Conservation (phyloP, 225 moss, liverwort and hornwort genomes). For the Asterella californica region DNA sequence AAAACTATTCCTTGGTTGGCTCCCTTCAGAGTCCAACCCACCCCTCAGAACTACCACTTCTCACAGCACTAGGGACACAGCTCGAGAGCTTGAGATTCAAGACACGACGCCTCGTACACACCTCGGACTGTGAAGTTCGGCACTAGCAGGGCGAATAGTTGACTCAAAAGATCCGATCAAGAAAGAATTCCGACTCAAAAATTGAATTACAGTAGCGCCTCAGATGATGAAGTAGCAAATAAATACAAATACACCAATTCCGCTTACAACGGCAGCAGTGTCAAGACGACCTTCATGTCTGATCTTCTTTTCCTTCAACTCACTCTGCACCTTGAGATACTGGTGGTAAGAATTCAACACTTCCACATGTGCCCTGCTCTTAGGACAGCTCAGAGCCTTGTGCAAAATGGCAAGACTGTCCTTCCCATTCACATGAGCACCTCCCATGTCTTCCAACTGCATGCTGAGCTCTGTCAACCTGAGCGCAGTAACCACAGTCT, state of each 20-base stretch:
- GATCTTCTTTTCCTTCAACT: conserved; percentile 49
- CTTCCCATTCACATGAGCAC: conserved; percentile 55
- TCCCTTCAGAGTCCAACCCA: conserved; percentile 1
- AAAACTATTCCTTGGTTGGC: neutral
- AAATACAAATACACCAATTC: conserved; percentile 44
- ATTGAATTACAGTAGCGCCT: neutral
- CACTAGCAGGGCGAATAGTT: neutral
- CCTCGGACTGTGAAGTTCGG: neutral
- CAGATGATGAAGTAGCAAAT: conserved; percentile 41
- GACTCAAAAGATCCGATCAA: neutral
- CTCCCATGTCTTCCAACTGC: conserved; percentile 55
- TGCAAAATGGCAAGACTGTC: conserved; percentile 56
- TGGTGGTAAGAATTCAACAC: conserved; percentile 53
- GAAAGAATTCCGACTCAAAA: neutral
- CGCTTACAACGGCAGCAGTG: conserved; percentile 47
- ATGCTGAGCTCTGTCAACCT: conserved; percentile 65
- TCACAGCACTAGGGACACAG: neutral
- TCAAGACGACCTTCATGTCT: conserved; percentile 50
- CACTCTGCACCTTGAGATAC: conserved; percentile 48
- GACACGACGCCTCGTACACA: neutral
- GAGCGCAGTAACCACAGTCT: conserved; percentile 37
- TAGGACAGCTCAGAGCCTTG: conserved; percentile 45
- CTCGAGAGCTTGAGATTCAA: neutral
- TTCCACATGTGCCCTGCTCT: conserved; percentile 40
- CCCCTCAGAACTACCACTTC: neutral